A percentile compares a stretch with the other conserved stretches of the same genome.
Conservation (phyloP, 2,329 filamentous ascomycete species). For the Apiospora hydei region DNA sequence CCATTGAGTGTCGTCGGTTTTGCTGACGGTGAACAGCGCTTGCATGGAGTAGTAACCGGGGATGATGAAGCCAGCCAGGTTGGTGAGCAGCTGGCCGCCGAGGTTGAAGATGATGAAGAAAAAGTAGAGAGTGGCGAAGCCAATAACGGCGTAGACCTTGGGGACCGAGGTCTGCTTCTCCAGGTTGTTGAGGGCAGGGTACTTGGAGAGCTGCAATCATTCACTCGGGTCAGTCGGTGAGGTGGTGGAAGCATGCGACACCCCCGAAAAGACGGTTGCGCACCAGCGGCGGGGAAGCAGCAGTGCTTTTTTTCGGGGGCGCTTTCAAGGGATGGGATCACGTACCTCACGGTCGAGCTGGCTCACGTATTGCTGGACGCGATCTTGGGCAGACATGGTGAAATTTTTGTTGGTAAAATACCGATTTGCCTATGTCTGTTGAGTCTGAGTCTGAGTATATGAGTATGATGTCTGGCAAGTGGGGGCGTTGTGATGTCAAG, state of each 20-base stretch:
- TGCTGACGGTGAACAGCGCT: slow-evolving; percentile 75
- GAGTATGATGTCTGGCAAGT: slow-evolving; percentile 12
- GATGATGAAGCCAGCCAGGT: slow-evolving; percentile 83
- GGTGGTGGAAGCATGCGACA: slow-evolving; percentile 9
- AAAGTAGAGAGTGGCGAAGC: slow-evolving; percentile 80
- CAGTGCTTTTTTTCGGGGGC: background rate
- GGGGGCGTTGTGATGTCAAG: slow-evolving; percentile 18
- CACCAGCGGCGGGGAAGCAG: slow-evolving; percentile 13
- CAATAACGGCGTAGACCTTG: slow-evolving; percentile 85
- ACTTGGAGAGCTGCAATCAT: slow-evolving; percentile 76
- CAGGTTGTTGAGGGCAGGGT: slow-evolving; percentile 82
- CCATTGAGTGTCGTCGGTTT: slow-evolving; percentile 84
- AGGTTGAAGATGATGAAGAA: slow-evolving; percentile 94
- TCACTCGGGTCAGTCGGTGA: slow-evolving; percentile 24
- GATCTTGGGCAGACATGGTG: slow-evolving; percentile 78
- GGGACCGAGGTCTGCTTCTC: slow-evolving; percentile 84
- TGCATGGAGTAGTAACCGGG: slow-evolving; percentile 85
- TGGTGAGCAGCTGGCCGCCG: slow-evolving; percentile 85
- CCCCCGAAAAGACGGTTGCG: background rate
- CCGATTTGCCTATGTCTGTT: slow-evolving; percentile 10
- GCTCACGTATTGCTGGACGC: slow-evolving; percentile 77
- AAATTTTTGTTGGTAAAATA: slow-evolving; percentile 27
- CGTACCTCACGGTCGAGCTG: slow-evolving; percentile 85
- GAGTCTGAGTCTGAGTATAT: slow-evolving; percentile 5
- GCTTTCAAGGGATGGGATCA: slow-evolving; percentile 23